Base-by-base conservation (phyloP, 1,284 basidiomycete genomes). In the Boletus subluridellus region DNA sequence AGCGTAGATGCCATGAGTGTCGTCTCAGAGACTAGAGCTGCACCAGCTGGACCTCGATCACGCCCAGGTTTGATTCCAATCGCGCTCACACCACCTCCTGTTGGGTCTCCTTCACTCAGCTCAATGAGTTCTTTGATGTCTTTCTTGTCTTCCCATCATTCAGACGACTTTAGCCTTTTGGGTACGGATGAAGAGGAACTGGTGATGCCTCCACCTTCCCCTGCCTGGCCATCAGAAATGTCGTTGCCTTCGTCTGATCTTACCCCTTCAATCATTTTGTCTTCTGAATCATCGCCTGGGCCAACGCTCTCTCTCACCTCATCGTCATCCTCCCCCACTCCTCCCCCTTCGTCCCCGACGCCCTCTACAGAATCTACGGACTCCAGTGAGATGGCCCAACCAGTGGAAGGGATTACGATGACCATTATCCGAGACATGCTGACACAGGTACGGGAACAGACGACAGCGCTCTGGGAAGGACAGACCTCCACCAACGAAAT, bases 81-180 rank as follows among this genome's bases (percentile, higher is more conserved):
- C 49, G 41, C 34, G 50, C 60, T 82, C 52, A 72, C 78, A 9
- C 80, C 79, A 4, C 80, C 80, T 9, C 76, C 75, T 10, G 52
- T 62, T 46, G 69, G 75, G 17, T 74, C 78, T 37, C 75, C 78
- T 28, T 79, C 82, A 2, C 76, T 81, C 1, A 82, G 81, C 60
- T 80, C 82, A 14, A 53, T 70, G 44, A 77, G 75, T n/a, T 84
- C 81, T 52, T 79, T 76, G 32, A 69, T 79, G 35, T 89, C 86
- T 0, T 90, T 82, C 69, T 65, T 90, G 54, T 87, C 87, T 1
- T 90, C 89, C 11, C 85, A 87, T 63, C 85, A 90, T 63, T 90
- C 89, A 0, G 89, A 91, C 57, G 88, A 89, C 63, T 68, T 78
- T 45, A 81, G 77, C 57, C 65, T 82, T 47, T 67, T 79, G 71